Base-by-base conservation (phyloP, 1,284 basidiomycete species). In the Rhodofomes roseus region DNA sequence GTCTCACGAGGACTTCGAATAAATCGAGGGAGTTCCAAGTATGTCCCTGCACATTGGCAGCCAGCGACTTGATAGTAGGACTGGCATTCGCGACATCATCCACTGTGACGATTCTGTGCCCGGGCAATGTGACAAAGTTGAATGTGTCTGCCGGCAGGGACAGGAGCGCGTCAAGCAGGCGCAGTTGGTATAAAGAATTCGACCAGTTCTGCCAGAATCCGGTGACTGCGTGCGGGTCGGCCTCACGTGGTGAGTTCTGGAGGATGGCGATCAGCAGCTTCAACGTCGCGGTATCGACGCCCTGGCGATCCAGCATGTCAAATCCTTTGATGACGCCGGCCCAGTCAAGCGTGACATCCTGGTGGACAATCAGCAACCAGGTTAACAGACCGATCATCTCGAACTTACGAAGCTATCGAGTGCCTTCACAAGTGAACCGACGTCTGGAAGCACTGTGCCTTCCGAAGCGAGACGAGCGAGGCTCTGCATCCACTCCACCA, bases 1-100 rank as follows among this genome's bases (percentile, higher is more conserved):
- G 77, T 54, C 86, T 81, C 8, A 95, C 88, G 2, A 96, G 78
- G n/a, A 96, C 90, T 71, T 95, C 89, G 63, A 97, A 92, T 37
- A 98, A 77, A 65, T 97, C 95, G 18, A 96, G 77, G 11, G 93
- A 93, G 73, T 98, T 98, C 95, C 96, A 98, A 0, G 93, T 89
- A 65, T 93, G 92, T 2, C 86, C 87, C 70, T 96, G 93, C 22
- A 96, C 92, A 65, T 93, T 89, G 46, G 90, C 85, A 18, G 94
- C 88, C 57, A 93, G 78, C 14, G 88, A 83, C 71, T 93, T 90
- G 77, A 95, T 93, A 20, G 92, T 92, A n/a, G 91, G 89, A 66
- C 90, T 90, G 31, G 92, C 84, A 60, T 84, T 81, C 2, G 91
- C 83, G 31, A 95, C 92, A 63, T 96, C 90, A 46, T 95, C 93